Evolutionary conservation across 805 yeast genomes (phyloP).

Genomic region (Groenewaldozyma tartarivorans): DNA sequence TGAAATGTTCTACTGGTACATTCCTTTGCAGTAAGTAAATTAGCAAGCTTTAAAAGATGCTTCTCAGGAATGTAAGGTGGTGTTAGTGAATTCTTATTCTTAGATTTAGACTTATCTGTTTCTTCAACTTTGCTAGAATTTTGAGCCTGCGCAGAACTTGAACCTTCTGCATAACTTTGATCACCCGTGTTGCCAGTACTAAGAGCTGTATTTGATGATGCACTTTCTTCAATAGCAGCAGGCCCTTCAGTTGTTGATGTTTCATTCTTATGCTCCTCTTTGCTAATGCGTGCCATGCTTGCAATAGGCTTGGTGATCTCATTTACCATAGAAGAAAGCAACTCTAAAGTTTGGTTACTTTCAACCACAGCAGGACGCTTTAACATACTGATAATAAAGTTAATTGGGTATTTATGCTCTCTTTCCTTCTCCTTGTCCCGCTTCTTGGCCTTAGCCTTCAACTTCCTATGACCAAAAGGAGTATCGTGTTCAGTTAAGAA

Average conservation of each 20-base stretch:
- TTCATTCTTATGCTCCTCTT: background rate
- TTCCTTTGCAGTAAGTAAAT: constrained; percentile 67
- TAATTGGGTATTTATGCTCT: constrained; percentile 53
- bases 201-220: background rate
- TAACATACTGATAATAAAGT: constrained; percentile 52
- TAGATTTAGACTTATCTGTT: background rate
- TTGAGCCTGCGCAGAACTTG: background rate
- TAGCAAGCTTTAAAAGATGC: constrained; percentile 53
- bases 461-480: constrained; percentile 29
- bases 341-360: constrained; percentile 68
- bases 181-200: constrained; percentile 1
- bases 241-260: constrained; percentile 4
- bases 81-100: constrained; percentile 10
- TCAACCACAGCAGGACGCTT: constrained; percentile 57
- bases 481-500: constrained; percentile 71
- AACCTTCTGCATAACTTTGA: background rate
- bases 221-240: background rate
- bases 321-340: constrained; percentile 64
- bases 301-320: constrained; percentile 66
- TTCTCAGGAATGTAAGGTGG: constrained; percentile 56
- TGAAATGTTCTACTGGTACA: constrained; percentile 81
- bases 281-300: constrained; percentile 35
- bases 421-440: constrained; percentile 17
- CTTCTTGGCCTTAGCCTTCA: constrained; percentile 27
- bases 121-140: background rate